phyloP scores from a whole-genome alignment of 2,329 filamentous ascomycete species.

The Byssochlamys sp. region DNA sequence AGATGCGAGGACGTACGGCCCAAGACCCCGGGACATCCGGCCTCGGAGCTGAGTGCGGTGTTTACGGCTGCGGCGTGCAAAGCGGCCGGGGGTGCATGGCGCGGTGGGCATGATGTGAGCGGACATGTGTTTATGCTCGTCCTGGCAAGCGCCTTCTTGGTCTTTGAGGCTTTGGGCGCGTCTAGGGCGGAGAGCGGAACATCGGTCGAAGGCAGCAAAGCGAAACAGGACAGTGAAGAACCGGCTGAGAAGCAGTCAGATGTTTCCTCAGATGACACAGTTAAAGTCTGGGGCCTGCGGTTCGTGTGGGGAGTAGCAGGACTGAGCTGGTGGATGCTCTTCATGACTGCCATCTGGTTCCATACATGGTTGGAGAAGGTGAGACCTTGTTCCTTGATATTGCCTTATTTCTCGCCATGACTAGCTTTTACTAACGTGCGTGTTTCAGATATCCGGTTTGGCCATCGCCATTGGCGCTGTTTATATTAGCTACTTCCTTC shows the following conservation, averaged over 20 bases:
- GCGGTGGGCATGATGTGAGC: conserved; percentile 89
- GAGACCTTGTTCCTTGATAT: conserved; percentile 23
- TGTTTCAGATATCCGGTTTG: conserved; percentile 40
- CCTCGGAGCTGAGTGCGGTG: conserved; percentile 39
- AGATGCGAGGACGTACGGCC: conserved; percentile 53
- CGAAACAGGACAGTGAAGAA: conserved; percentile 19
- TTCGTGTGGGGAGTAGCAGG: conserved; percentile 51
- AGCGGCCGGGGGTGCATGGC: conserved; percentile 71
- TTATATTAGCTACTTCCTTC: conserved; percentile 44
- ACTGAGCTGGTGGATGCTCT: conserved; percentile 84
- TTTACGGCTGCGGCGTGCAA: conserved; percentile 74
- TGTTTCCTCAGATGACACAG: conserved; percentile 13
- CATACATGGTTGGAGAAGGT: conserved; percentile 98
- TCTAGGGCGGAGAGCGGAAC: conserved; percentile 51
- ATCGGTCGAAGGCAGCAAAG: conserved; percentile 33
- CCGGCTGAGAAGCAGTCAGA: conserved; percentile 4
- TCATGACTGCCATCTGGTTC: conserved; percentile 98
- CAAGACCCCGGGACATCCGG: neutral
- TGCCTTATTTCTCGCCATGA: neutral
- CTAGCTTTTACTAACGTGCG: conserved; percentile 5
- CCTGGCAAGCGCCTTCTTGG: conserved; percentile 68
- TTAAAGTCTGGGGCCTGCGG: conserved; percentile 47
- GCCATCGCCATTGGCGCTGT: conserved; percentile 40
- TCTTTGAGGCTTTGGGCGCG: conserved; percentile 66
- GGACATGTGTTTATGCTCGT: conserved; percentile 91